A percentile compares a stretch with the other conserved stretches of the same genome.
These are phyloP conservation scores for Clavispora fructus DNA, from an alignment of 805 yeast genomes.

Conservation along the genomic window DNA sequence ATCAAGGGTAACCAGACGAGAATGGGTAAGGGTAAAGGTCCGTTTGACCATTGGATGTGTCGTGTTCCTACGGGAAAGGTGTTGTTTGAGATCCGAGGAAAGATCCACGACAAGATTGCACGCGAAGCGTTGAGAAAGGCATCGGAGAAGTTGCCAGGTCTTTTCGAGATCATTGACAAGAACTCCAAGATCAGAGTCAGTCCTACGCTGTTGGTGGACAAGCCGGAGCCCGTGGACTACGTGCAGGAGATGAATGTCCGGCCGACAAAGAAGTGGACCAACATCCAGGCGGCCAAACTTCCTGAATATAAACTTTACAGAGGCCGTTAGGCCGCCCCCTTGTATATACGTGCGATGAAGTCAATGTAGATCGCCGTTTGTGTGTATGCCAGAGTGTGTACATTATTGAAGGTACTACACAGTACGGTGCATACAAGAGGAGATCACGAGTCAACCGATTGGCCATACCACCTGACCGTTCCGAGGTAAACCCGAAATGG, in stretches of 20 bases:
- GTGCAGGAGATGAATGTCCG: conserved; percentile 47
- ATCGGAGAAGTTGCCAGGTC: conserved; percentile 86
- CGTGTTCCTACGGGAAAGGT: conserved; percentile 95
- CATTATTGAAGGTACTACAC: too few species aligned
- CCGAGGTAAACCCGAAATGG: background rate
- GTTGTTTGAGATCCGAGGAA: conserved; percentile 76
- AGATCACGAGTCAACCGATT: too few species aligned
- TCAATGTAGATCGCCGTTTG: too few species aligned
- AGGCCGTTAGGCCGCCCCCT: conserved; percentile 43
- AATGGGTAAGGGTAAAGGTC: conserved; percentile 99
- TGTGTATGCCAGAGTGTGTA: too few species aligned
- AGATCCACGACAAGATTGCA: conserved; percentile 83
- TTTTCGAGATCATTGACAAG: conserved; percentile 73
- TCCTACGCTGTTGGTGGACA: conserved; percentile 47
- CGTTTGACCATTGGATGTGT: conserved; percentile 94
- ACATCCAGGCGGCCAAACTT: conserved; percentile 45
- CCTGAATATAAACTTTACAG: conserved; percentile 54
- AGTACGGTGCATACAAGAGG: too few species aligned
- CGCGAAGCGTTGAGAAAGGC: conserved; percentile 88
- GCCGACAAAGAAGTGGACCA: conserved; percentile 64
- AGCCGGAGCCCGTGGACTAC: conserved; percentile 46
- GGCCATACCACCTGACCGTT: too few species aligned
- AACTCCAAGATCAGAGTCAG: conserved; percentile 70
- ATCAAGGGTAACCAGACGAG: conserved; percentile 97
- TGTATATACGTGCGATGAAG: conserved; percentile 1